Conservation (phyloP, 768 basidiomycete species). For the Heimioporus sp. region DNA sequence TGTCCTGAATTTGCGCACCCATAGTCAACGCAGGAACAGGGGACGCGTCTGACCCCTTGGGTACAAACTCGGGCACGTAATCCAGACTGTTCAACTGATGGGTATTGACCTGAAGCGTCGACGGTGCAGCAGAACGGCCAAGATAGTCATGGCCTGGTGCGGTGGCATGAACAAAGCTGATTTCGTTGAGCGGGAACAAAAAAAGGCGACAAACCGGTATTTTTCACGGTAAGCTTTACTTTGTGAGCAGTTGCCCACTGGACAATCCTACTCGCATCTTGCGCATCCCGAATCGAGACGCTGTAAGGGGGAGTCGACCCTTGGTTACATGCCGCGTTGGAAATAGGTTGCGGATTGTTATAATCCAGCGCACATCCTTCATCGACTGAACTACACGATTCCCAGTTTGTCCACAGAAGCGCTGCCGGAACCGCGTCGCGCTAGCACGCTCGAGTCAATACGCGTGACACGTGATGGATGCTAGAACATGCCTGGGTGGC, state of each 20-base stretch:
- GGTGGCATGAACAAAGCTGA: background rate
- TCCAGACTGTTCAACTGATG: constrained; percentile 12
- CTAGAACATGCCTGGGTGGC: constrained; percentile 11
- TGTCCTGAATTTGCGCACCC: constrained; percentile 12
- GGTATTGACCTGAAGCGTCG: constrained; percentile 23
- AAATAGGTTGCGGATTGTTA: constrained; percentile 14
- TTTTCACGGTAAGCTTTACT: constrained; percentile 21
- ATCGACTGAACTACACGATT: constrained; percentile 13
- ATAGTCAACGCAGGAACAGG: constrained; percentile 18
- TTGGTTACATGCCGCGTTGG: constrained; percentile 11
- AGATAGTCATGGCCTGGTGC: constrained; percentile 19
- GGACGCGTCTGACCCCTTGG: constrained; percentile 12
- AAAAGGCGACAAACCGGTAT: constrained; percentile 15
- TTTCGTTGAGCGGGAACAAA: background rate
- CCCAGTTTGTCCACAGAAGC: constrained; percentile 24
- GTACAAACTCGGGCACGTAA: constrained; percentile 17
- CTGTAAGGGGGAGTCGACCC: constrained; percentile 22
- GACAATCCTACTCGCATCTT: constrained; percentile 21
- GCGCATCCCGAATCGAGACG: constrained; percentile 13
- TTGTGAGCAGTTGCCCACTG: constrained; percentile 19
- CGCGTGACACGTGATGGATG: background rate
- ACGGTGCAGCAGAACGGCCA: constrained; percentile 24
- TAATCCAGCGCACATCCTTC: constrained; percentile 20
- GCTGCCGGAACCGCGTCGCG: constrained; percentile 18
- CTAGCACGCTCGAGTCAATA: constrained; percentile 3